phyloP scores from a whole-genome alignment of 1,139 yeast genomes.

The Lipomyces yarrowii region DNA sequence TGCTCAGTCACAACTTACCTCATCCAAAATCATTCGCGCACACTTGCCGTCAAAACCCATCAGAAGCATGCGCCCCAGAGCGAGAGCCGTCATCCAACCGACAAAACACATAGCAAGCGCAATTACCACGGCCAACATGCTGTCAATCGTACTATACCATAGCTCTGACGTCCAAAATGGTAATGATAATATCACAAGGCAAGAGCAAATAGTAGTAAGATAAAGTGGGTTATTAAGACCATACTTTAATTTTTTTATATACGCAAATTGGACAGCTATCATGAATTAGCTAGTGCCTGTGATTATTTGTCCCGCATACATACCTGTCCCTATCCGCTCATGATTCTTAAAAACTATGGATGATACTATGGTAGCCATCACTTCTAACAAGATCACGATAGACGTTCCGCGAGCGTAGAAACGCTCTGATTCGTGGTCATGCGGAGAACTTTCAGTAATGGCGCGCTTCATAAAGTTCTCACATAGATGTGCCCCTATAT shows the following conservation, averaged over 20 bases:
- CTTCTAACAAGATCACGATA: conserved; percentile 40
- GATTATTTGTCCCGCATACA: neutral
- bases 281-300: neutral
- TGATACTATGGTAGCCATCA: conserved; percentile 42
- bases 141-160: conserved; percentile 39
- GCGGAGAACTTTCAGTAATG: conserved; percentile 45
- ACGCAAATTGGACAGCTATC: conserved; percentile 20
- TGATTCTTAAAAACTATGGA: conserved; percentile 43
- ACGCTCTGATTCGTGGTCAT: conserved; percentile 48
- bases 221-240: conserved; percentile 61
- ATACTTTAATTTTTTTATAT: conserved; percentile 35
- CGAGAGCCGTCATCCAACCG: conserved; percentile 48
- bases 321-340: conserved; percentile 37
- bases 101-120: conserved; percentile 47
- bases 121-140: conserved; percentile 44
- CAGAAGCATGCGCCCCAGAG: conserved; percentile 49
- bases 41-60: conserved; percentile 47
- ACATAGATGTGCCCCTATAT: conserved; percentile 76
- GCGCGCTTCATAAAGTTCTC: conserved; percentile 66
- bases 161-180: conserved; percentile 39
- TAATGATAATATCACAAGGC: conserved; percentile 44
- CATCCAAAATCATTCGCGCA: conserved; percentile 41
- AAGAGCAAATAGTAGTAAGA: conserved; percentile 60
- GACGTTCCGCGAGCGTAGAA: conserved; percentile 38
- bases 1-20: conserved; percentile 26